These are phyloP conservation scores for Cardamine resedifolia DNA, from an alignment of 345 rosid genomes.

Conservation along the genomic window DNA sequence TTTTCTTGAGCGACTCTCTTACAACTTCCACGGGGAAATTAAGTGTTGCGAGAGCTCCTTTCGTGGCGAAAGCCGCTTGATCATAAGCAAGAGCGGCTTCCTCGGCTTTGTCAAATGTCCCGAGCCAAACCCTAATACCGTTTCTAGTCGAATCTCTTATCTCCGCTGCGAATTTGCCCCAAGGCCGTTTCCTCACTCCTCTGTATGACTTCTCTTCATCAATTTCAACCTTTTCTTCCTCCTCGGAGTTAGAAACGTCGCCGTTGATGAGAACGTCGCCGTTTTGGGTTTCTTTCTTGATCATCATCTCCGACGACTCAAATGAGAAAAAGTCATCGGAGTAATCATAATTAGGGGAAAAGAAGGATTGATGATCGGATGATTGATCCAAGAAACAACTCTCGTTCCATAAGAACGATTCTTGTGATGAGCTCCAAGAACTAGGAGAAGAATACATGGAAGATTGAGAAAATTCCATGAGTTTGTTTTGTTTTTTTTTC, in stretches of 20 bases:
- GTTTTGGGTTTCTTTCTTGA: constrained; percentile 30
- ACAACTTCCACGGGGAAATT: constrained; percentile 62
- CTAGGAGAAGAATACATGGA: constrained; percentile 34
- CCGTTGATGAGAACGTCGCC: constrained; percentile 20
- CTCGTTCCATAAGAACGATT: constrained; percentile 44
- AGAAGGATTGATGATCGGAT: constrained; percentile 31
- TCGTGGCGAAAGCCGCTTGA: constrained; percentile 64
- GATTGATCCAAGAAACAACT: constrained; percentile 35
- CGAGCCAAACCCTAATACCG: constrained; percentile 74
- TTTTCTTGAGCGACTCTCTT: constrained; percentile 52
- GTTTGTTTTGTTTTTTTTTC: neutral
- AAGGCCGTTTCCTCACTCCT: constrained; percentile 72
- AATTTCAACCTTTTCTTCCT: constrained; percentile 42
- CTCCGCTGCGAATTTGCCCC: constrained; percentile 83
- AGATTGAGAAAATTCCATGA: constrained; percentile 36
- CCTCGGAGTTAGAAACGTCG: constrained; percentile 28
- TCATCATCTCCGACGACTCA: constrained; percentile 41
- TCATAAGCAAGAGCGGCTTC: constrained; percentile 79
- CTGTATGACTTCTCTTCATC: constrained; percentile 50
- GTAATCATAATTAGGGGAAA: constrained; percentile 43
- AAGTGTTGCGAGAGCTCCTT: constrained; percentile 57
- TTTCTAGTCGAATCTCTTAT: constrained; percentile 66
- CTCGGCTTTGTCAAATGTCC: constrained; percentile 70
- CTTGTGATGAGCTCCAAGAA: constrained; percentile 47
- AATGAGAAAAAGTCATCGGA: constrained; percentile 46